Evolutionary conservation across 257 asterid species (phyloP).

Genomic region (Salvia splendens): DNA sequence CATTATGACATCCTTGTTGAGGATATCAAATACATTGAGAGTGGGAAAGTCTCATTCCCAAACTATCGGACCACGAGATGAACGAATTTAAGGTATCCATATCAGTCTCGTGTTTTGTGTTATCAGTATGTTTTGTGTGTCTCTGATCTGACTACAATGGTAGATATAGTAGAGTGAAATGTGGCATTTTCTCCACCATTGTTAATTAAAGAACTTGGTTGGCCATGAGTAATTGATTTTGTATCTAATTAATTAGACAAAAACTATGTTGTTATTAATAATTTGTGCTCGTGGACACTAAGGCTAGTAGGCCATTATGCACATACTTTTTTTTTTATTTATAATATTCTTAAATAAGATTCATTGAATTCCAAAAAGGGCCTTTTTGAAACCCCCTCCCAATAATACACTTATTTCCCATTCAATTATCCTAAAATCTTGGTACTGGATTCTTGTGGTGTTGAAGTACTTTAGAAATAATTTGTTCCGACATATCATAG

Average conservation of each 20-base stretch:
- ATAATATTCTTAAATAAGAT: no score
- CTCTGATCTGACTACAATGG: not conserved
- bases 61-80: slow-evolving; percentile 45
- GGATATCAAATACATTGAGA: slow-evolving; percentile 64
- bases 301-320: slow-evolving; percentile 20
- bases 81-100: no score
- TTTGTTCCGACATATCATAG: not conserved
- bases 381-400: no score
- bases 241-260: not conserved
- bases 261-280: not conserved
- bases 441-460: slow-evolving; percentile 22
- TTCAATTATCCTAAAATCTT: slow-evolving; percentile 17
- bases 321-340: no score
- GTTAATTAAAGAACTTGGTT: slow-evolving; percentile 10
- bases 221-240: slow-evolving; percentile 17
- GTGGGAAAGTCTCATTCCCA: slow-evolving; percentile 71
- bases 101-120: no score
- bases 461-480: not conserved
- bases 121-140: not conserved
- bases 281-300: slow-evolving; percentile 19
- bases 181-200: slow-evolving; percentile 19
- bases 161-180: not conserved
- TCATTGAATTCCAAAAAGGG: no score
- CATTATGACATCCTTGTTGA: slow-evolving; percentile 69
- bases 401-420: no score